These are phyloP conservation scores for Hanseniaspora pseudoguilliermondii DNA, from an alignment of 805 yeast genomes.

Conservation along the genomic window DNA sequence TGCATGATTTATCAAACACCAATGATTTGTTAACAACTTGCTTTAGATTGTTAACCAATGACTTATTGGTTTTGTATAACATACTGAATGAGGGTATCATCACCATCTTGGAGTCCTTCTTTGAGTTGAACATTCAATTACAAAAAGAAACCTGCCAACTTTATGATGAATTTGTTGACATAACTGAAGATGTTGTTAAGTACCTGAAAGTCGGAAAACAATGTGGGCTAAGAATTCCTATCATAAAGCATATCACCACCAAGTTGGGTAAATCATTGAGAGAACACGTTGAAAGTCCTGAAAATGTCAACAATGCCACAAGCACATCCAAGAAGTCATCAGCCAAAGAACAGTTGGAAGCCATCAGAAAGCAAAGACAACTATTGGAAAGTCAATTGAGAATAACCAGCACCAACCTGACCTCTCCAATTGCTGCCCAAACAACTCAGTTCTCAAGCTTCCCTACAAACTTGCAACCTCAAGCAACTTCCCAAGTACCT, in stretches of 20 bases:
- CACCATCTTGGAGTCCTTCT: slow-evolving; percentile 82
- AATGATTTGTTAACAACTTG: slow-evolving; percentile 77
- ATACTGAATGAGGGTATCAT: slow-evolving; percentile 91
- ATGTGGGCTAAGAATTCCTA: slow-evolving; percentile 85
- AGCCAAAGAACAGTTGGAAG: slow-evolving; percentile 27
- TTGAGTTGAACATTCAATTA: slow-evolving; percentile 76
- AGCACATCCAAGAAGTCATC: slow-evolving; percentile 14
- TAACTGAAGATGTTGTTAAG: slow-evolving; percentile 77
- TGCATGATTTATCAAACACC: slow-evolving; percentile 49
- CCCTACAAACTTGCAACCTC: slow-evolving; percentile 15
- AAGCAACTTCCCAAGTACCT: not conserved
- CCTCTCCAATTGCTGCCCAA: slow-evolving; percentile 21
- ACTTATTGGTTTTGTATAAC: slow-evolving; percentile 73
- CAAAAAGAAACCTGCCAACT: slow-evolving; percentile 78
- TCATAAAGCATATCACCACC: slow-evolving; percentile 94
- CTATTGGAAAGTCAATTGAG: slow-evolving; percentile 25
- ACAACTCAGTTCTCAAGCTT: slow-evolving; percentile 14
- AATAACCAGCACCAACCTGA: slow-evolving; percentile 22
- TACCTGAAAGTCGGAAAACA: slow-evolving; percentile 82
- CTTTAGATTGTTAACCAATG: slow-evolving; percentile 81
- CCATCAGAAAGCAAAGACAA: slow-evolving; percentile 25
- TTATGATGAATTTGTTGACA: slow-evolving; percentile 71
- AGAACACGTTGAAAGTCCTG: slow-evolving; percentile 53
- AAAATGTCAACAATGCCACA: slow-evolving; percentile 15
- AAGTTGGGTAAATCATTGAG: slow-evolving; percentile 76